Evolutionary conservation across 768 basidiomycete species (phyloP), one percentile per base, ranked within the genome.

Genomic region (Leccinum olivaceopallidum): DNA sequence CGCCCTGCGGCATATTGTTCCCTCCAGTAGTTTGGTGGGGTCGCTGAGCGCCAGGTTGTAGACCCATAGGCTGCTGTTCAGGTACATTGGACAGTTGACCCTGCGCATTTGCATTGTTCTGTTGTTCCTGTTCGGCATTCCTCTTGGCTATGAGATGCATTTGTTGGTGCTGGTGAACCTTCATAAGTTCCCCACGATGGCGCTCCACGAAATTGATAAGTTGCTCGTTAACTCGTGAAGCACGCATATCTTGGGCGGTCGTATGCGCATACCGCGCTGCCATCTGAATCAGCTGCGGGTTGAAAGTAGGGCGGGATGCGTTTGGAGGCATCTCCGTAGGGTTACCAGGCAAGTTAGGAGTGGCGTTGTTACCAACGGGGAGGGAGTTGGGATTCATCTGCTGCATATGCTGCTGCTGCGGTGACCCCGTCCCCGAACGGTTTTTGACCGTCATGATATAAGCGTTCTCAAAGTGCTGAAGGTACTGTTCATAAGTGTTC

Each of bases 401-500:
- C 28, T 63, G 64, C 1, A 54, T 55, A 3, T 53, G 56, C 5
- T 42, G 58, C 30, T 58, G 67, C 32, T 66, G 71, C 3, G 60
- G 55, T 39, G 65, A 55, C 39, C 57, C 62, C 10, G 55, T 0
- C 20, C 52, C 52, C 9, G 65, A 5, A 48, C 73, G 74, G 55
- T 64, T 66, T 53, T 57, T 64, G 24, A 82, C 71, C 14, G 81
- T 80, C 42, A 67, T 26, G 56, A 83, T 73, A 62, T 88, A 87
- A 42, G 80, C 78, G 16, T 71, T 64, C 67, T 92, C 89, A 67
- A 90, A 89, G 20, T 68, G 65, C 5, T 69, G 62, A 13, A 92
- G 79, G 62, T 81, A 85, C 36, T 82, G 79, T 57, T 82, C 81
- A 73, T 90, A 90, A 26, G 85, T 78, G 62, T 83, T 79, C 1